Base-by-base conservation (phyloP, 139 green algal species). In the Chlamydomonas sp. region DNA sequence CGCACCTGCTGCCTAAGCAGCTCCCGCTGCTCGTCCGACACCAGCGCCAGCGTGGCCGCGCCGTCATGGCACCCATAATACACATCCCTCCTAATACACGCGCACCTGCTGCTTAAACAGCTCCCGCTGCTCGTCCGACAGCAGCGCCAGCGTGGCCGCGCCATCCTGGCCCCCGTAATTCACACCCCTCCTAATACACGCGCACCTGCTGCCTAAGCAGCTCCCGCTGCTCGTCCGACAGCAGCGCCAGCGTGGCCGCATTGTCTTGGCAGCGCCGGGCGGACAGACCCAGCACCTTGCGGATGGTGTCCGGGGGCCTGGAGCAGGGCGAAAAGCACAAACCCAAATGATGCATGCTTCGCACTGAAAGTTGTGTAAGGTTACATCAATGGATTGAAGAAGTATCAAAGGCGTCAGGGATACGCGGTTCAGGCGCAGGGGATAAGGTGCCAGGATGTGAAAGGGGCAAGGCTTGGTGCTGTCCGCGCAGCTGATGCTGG, bases 191-290 rank as follows among this genome's bases (percentile, higher is more conserved):
- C 31, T 49, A 49, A 49, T 49, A 49, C 31, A 68, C 72, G 4
- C 68, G 73, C 62, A 95, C 90, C 89, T 95, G 92, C 59, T 95
- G 90, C 60, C 92, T 90, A n/a, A 94, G 63, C 10, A 89, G 83
- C 76, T 95, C 82, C 6, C 76, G 58, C 49, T 89, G 74, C 16
- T 76, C 78, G 61, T 91, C 87, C 12, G 84, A 78, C 76, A 96
- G 87, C 31, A 91, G 57, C 58, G 73, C 20, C 2, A 87, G 62
- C 18, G 69, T 74, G 72, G 72, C 82, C 0, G 91, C 79, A 69
- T 92, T 95, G 79, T 90, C 90, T 74, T 93, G 95, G 88, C 86
- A 93, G 20, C 84, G 63, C 62, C 88, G 80, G 0, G 89, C 77
- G 0, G 63, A 79, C 1, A 91, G 87, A 77, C 92, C 90, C n/a